These are phyloP conservation scores for Waltergamsia citrina DNA, from an alignment of 2,329 filamentous ascomycete species.

Conservation along the genomic window DNA sequence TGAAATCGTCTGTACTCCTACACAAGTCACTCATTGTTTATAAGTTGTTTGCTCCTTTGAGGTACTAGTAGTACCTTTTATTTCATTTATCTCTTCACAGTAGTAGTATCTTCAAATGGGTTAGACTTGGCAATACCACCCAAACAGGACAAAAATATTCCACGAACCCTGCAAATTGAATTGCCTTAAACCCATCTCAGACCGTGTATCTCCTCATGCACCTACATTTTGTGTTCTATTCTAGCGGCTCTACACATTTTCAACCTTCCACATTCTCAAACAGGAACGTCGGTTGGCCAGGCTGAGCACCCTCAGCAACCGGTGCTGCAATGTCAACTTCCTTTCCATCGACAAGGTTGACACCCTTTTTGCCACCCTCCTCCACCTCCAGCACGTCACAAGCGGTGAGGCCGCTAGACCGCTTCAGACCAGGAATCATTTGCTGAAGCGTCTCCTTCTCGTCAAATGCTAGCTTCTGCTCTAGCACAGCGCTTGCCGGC, in stretches of 20 bases:
- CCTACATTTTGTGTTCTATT: too few species aligned
- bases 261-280: slow-evolving; percentile 67
- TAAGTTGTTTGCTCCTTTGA: too few species aligned
- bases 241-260: too few species aligned
- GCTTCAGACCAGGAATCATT: slow-evolving; percentile 72
- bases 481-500: slow-evolving; percentile 58
- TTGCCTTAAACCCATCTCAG: not conserved
- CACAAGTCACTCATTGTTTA: too few species aligned
- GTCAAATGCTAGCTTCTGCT: slow-evolving; percentile 79
- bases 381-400: slow-evolving; percentile 61
- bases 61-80: too few species aligned
- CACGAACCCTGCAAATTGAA: not conserved
- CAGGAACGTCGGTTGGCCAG: slow-evolving; percentile 71
- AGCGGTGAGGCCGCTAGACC: slow-evolving; percentile 54
- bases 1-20: too few species aligned
- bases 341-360: slow-evolving; percentile 34
- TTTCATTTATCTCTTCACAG: too few species aligned
- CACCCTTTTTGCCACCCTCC: slow-evolving; percentile 53
- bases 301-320: slow-evolving; percentile 62
- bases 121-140: too few species aligned
- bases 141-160: too few species aligned
- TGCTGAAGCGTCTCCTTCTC: slow-evolving; percentile 66
- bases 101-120: too few species aligned
- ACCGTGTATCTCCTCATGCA: not conserved
- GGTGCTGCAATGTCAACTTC: slow-evolving; percentile 42